phyloP scores from a whole-genome alignment of 2,329 filamentous ascomycete species.

The Verticillium klebahnii region DNA sequence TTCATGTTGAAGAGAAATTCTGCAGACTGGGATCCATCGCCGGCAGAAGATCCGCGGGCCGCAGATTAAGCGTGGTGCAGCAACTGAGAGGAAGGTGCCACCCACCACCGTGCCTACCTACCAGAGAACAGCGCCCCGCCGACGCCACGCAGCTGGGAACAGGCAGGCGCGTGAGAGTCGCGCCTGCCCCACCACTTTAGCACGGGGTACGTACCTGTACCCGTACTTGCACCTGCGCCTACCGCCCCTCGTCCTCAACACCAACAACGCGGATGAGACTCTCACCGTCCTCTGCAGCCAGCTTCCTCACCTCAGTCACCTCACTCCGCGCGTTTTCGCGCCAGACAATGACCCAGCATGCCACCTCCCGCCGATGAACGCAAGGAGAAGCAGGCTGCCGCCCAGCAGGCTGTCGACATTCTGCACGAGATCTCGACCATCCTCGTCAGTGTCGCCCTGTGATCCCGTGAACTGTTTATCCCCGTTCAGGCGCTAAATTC shows the following conservation, averaged over 20 bases:
- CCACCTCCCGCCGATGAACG: constrained; percentile 41
- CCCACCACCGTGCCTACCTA: neutral
- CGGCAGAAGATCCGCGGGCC: neutral
- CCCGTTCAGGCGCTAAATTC: constrained; percentile 3
- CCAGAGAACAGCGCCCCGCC: no score
- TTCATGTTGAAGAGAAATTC: neutral
- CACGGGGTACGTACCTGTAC: neutral
- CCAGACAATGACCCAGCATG: constrained; percentile 16
- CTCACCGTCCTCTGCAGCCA: neutral
- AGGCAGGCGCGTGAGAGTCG: neutral
- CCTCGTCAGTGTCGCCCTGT: constrained; percentile 54
- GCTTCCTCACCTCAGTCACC: neutral
- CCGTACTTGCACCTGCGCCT: neutral
- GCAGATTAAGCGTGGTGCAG: neutral
- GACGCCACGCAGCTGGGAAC: neutral
- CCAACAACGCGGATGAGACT: neutral
- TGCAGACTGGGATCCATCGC: neutral
- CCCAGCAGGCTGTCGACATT: constrained; percentile 78
- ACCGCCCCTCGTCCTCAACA: neutral
- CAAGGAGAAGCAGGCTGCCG: constrained; percentile 66
- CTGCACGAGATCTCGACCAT: constrained; percentile 84
- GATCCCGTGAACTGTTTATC: neutral
- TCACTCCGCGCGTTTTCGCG: neutral
- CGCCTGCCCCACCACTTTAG: neutral
- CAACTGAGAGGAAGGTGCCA: neutral